phyloP scores from a whole-genome alignment of 192 early-diverging fungal genomes.

The Linnemannia zychae region DNA sequence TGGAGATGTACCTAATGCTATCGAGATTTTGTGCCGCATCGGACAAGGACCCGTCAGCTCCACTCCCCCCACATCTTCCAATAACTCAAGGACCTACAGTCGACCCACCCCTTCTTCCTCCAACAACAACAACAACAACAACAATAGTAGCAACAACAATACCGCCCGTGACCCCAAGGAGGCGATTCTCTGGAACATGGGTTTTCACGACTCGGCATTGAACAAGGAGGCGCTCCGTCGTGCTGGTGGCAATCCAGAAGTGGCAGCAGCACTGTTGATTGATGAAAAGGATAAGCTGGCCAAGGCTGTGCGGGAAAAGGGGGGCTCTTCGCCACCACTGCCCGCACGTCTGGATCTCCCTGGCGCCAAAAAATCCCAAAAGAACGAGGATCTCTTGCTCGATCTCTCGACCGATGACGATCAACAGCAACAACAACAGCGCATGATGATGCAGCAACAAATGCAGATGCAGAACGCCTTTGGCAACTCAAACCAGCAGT shows the following conservation, averaged over 20 bases:
- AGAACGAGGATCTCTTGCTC: conserved; percentile 41
- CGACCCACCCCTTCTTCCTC: conserved; percentile 15
- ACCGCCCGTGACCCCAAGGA: conserved; percentile 68
- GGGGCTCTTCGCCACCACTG: conserved; percentile 36
- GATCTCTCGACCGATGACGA: conserved; percentile 44
- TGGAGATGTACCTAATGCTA: conserved; percentile 81
- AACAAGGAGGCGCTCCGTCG: conserved; percentile 79
- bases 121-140: conserved; percentile 17
- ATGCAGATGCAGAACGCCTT: conserved; percentile 51
- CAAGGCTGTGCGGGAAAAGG: conserved; percentile 41
- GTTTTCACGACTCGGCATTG: conserved; percentile 76
- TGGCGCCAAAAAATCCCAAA: conserved; percentile 41
- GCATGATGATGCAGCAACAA: conserved; percentile 53
- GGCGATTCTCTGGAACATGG: conserved; percentile 74
- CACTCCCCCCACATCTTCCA: conserved; percentile 12
- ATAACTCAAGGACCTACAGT: background rate
- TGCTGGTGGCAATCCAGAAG: conserved; percentile 81
- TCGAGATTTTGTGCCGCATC: conserved; percentile 75
- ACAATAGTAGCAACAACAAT: conserved; percentile 32
- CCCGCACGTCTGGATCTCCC: conserved; percentile 42
- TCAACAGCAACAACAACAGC: conserved; percentile 31
- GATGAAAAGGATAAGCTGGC: conserved; percentile 57
- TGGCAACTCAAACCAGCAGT: conserved; percentile 33
- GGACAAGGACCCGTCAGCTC: conserved; percentile 47
- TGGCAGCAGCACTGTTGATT: conserved; percentile 74